These are phyloP conservation scores for Penicillium sp. DNA, from an alignment of 2,329 filamentous ascomycete species.

Conservation along the genomic window DNA sequence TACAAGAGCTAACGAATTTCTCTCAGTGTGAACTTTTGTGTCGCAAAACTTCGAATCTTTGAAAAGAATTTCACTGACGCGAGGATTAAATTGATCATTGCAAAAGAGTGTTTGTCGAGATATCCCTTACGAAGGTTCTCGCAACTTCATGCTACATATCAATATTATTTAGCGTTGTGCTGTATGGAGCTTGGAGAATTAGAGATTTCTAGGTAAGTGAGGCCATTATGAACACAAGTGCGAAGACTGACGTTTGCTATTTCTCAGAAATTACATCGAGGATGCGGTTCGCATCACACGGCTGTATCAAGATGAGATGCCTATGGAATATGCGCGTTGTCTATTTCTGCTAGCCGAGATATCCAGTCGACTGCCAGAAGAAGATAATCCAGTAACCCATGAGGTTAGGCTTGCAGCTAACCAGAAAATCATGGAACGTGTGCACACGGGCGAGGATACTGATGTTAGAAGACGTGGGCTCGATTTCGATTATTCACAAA, in stretches of 20 bases:
- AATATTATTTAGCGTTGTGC: background rate
- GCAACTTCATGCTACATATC: background rate
- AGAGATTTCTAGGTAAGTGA: background rate
- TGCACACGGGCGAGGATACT: background rate
- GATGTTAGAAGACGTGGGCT: background rate
- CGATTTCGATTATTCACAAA: background rate
- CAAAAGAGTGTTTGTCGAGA: background rate
- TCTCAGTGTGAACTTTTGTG: background rate
- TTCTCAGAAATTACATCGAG: background rate
- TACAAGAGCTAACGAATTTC: too few relatives aligned
- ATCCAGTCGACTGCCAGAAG: background rate
- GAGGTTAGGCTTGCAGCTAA: background rate
- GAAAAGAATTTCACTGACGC: background rate
- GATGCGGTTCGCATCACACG: background rate
- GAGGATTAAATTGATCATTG: background rate
- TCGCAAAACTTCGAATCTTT: background rate
- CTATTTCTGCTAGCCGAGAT: background rate
- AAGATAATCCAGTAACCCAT: background rate
- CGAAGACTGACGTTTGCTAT: too few relatives aligned
- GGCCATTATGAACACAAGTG: too few relatives aligned
- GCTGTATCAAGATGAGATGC: background rate
- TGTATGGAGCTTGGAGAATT: background rate
- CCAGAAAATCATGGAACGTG: background rate
- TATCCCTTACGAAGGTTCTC: background rate
- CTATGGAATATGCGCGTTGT: background rate